A percentile compares a stretch with the other conserved stretches of the same genome.
Conservation (phyloP, 192 early-diverging fungal genomes). For the Coemansia sp. region DNA sequence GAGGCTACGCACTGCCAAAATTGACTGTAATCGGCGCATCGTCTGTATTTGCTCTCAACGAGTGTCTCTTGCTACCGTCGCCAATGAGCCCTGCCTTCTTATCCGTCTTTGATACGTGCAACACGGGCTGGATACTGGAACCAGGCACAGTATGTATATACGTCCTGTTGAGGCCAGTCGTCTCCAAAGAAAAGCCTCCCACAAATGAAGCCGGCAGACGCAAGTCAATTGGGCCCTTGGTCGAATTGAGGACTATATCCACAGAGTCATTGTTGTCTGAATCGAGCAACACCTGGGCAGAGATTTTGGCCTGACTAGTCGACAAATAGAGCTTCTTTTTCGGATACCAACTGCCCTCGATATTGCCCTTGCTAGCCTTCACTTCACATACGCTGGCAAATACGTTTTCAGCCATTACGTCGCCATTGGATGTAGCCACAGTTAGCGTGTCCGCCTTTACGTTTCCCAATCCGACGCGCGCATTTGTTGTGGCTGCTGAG, state of each 20-base stretch:
- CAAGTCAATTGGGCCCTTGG: slow-evolving; percentile 33
- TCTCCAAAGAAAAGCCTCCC: slow-evolving; percentile 47
- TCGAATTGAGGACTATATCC: slow-evolving; percentile 38
- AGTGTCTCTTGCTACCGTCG: slow-evolving; percentile 32
- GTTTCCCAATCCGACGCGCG: slow-evolving; percentile 49
- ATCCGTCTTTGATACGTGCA: slow-evolving; percentile 38
- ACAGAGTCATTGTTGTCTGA: slow-evolving; percentile 11
- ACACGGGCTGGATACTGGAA: slow-evolving; percentile 16
- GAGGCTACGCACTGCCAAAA: slow-evolving; percentile 28
- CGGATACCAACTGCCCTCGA: slow-evolving; percentile 49
- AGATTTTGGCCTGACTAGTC: slow-evolving; percentile 40
- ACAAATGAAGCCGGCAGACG: slow-evolving; percentile 44
- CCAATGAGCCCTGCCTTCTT: slow-evolving; percentile 31
- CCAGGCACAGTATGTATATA: slow-evolving; percentile 35
- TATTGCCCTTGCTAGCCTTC: slow-evolving; percentile 31
- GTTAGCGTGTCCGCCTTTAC: slow-evolving; percentile 38
- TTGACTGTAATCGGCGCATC: slow-evolving; percentile 38
- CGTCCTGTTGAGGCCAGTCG: slow-evolving; percentile 36
- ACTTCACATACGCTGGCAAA: slow-evolving; percentile 27
- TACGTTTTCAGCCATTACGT: slow-evolving; percentile 34
- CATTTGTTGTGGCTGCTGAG: slow-evolving; percentile 41
- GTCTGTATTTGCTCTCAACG: slow-evolving; percentile 33
- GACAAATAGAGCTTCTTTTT: slow-evolving; percentile 43
- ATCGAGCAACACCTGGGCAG: slow-evolving; percentile 28
- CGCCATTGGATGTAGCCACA: slow-evolving; percentile 35